Conservation (phyloP, 139 green algal genomes). For the Chlorella ohadii region DNA sequence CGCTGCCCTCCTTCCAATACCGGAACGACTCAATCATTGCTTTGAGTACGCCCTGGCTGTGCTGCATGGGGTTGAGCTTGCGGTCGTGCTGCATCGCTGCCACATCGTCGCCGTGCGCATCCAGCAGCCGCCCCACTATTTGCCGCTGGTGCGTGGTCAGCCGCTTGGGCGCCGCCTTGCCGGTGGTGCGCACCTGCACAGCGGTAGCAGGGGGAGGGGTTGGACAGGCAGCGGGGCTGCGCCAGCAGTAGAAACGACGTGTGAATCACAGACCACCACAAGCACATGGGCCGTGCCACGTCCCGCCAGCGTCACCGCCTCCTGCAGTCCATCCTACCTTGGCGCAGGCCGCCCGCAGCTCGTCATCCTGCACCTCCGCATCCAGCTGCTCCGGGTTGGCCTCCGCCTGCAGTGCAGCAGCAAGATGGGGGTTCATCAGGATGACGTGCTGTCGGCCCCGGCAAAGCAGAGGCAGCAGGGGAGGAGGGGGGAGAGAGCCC, state of each 20-base stretch:
- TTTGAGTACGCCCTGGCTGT: constrained; percentile 44
- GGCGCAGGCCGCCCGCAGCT: constrained; percentile 13
- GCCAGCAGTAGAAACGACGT: no score
- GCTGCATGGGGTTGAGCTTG: constrained; percentile 71
- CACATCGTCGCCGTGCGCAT: constrained; percentile 46
- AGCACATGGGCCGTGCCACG: no score
- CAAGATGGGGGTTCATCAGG: no score
- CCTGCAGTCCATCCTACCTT: no score
- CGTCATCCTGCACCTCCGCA: constrained; percentile 24
- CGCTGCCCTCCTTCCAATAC: constrained; percentile 27
- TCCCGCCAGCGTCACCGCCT: no score
- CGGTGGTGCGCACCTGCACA: constrained; percentile 29
- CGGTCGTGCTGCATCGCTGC: constrained; percentile 56
- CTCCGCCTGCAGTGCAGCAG: not conserved
- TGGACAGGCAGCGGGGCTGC: no score
- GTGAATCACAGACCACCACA: no score
- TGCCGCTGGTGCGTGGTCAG: constrained; percentile 53
- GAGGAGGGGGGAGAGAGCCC: no score
- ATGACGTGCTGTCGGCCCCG: no score
- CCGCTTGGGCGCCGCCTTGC: constrained; percentile 49
- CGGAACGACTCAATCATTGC: constrained; percentile 42
- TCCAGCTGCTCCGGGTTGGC: constrained; percentile 21
- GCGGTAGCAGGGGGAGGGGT: not conserved
- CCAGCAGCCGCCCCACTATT: constrained; percentile 45
- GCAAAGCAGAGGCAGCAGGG: no score